Conservation (phyloP, 805 yeast species). For the Ogataea thermomethanolica region DNA sequence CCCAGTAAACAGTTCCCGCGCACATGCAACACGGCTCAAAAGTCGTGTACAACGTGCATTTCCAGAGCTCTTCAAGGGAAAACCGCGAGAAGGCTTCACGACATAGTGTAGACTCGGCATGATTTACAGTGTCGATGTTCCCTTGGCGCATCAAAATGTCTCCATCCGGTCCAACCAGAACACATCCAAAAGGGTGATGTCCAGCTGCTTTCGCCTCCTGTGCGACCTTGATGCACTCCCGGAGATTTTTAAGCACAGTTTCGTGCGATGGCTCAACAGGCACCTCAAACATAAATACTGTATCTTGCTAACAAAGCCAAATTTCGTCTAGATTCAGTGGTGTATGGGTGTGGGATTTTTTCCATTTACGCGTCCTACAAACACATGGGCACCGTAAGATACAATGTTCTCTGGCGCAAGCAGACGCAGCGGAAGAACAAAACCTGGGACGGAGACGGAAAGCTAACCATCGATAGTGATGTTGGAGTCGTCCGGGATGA, state of each 20-base stretch:
- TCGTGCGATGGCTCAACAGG: too few relatives aligned
- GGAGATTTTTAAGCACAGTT: constrained; percentile 5
- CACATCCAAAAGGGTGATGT: constrained; percentile 30
- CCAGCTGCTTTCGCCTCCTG: constrained; percentile 21
- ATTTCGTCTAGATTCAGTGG: background rate
- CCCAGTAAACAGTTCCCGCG: constrained; percentile 30
- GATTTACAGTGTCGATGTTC: constrained; percentile 29
- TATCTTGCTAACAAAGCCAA: too few relatives aligned
- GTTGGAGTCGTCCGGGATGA: constrained; percentile 26
- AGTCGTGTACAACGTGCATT: constrained; percentile 30
- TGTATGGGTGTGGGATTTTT: constrained; percentile 4
- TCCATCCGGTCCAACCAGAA: constrained; percentile 27
- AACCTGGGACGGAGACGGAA: constrained; percentile 95
- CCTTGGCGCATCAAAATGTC: constrained; percentile 26
- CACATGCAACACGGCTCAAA: constrained; percentile 34
- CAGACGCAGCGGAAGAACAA: constrained; percentile 74
- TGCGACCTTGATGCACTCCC: constrained; percentile 19
- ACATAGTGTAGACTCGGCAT: constrained; percentile 29
- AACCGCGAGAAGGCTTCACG: constrained; percentile 20
- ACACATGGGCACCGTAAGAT: background rate
- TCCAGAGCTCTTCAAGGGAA: constrained; percentile 26
- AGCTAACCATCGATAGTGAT: constrained; percentile 35
- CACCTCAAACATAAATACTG: too few relatives aligned
- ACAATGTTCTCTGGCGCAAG: constrained; percentile 63
- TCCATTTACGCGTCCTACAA: constrained; percentile 1